Percentiles rank a stretch among this genome's conserved stretches.
Conservation (phyloP, 768 basidiomycete genomes). For the Psilocybe cyanescens region DNA sequence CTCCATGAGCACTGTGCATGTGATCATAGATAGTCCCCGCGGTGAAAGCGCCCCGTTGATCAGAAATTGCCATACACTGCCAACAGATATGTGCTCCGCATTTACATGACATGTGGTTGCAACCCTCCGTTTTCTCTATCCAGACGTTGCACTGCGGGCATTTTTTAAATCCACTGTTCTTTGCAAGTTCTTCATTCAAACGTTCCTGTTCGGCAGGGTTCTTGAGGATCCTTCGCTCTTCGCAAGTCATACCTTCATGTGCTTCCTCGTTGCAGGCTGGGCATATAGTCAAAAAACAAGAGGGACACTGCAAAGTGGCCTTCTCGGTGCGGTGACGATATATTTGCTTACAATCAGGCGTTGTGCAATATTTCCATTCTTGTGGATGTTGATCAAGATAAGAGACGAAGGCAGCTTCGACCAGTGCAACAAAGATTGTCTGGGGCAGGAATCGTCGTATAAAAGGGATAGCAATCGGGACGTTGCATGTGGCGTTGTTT, state of each 20-base stretch:
- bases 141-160: conserved; percentile 49
- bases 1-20: conserved; percentile 32
- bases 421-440: conserved; percentile 52
- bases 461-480: conserved; percentile 54
- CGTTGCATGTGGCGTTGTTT: conserved; percentile 54
- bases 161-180: conserved; percentile 39
- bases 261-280: conserved; percentile 49
- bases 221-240: conserved; percentile 34
- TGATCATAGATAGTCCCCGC: not conserved
- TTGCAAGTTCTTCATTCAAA: conserved; percentile 43
- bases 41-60: not conserved
- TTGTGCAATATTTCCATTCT: conserved; percentile 70
- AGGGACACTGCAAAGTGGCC: conserved; percentile 48
- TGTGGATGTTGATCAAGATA: conserved; percentile 59
- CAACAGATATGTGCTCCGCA: conserved; percentile 61
- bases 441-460: conserved; percentile 55
- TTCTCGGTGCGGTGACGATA: conserved; percentile 43
- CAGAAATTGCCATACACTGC: conserved; percentile 49
- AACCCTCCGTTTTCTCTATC: conserved; percentile 56
- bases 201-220: conserved; percentile 45
- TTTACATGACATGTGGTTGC: conserved; percentile 57
- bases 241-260: conserved; percentile 58
- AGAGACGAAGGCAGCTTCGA: conserved; percentile 56
- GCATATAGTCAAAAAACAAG: conserved; percentile 54
- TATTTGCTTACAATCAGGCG: conserved; percentile 72